Evolutionary conservation across 164 flowering plant species (phyloP), one percentile per base, ranked within the genome.

Genomic region (Umbilicus rupestris): DNA sequence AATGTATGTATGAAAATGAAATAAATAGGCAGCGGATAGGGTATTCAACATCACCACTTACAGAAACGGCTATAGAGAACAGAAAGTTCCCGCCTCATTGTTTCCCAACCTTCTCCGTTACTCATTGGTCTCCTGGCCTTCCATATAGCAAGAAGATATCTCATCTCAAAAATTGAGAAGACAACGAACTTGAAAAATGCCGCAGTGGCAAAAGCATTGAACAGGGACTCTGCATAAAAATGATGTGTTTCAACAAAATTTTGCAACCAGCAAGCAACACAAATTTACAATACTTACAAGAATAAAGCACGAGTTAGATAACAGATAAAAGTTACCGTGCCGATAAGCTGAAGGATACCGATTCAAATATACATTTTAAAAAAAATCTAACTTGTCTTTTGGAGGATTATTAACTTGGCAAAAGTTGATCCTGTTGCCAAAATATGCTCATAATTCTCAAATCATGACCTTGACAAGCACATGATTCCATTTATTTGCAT

Each of bases 171-270:
- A 63, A 94, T 91, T 39, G 99, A 89, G 80, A 91, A 91, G 68
- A 94, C 96, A 62, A 91, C 97, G 70, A 94, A 94, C 85, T 94
- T 94, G 96, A 94, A 94, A 77, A 94, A 94, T 44, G 97, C 96
- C 63, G 99, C 97, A 41, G 97, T 87, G 60, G 99, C 97, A 84
- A 94, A 94, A 52, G 96, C 99, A 85, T 94, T 94, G 66, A 94
- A 94, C 62, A 94, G 75, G 50, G 99, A 94, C 72, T 94, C 99
- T 91, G 93, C 19, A 78, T 46, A 44, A 63, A 63, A 78, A 71
- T 37, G 20, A 63, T 6, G 39, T 63, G 65, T 63, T 11, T 35
- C 19, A 55, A 20, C 57, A 7, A 50, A 49, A 50, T 20, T 6
- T 50, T 22, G 57, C 29, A 50, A 8, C 9, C 15, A 50, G 1